Percentiles rank a stretch among this genome's conserved stretches.
phyloP scores from a whole-genome alignment of 805 yeast genomes.

The Kuraishia ogatae region DNA sequence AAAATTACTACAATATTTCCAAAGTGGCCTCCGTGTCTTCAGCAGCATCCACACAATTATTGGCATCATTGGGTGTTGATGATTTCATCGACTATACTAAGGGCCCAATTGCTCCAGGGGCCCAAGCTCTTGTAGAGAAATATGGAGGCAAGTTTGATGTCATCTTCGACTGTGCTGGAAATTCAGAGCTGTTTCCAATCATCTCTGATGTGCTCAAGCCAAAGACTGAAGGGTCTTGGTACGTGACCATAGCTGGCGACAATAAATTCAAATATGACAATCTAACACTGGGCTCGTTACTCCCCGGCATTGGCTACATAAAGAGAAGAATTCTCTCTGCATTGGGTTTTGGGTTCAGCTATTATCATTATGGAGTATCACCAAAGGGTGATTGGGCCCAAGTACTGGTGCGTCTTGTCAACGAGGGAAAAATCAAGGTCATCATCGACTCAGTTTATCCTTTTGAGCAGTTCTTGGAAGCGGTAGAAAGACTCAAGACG shows the following conservation, averaged over 20 bases:
- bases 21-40: slow-evolving; percentile 54
- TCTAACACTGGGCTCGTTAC: slow-evolving; percentile 14
- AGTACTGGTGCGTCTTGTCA: background rate
- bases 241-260: slow-evolving; percentile 53
- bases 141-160: slow-evolving; percentile 45
- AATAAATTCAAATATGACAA: slow-evolving; percentile 25
- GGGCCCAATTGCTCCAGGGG: slow-evolving; percentile 28
- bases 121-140: slow-evolving; percentile 16
- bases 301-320: slow-evolving; percentile 14
- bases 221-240: slow-evolving; percentile 36
- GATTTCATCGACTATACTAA: slow-evolving; percentile 47
- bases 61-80: slow-evolving; percentile 47
- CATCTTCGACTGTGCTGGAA: slow-evolving; percentile 62
- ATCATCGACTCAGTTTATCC: slow-evolving; percentile 45
- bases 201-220: slow-evolving; percentile 36
- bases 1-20: slow-evolving; percentile 32
- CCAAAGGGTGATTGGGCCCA: background rate
- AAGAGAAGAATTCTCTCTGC: slow-evolving; percentile 6
- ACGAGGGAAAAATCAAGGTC: slow-evolving; percentile 31
- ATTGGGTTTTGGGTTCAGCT: slow-evolving; percentile 14
- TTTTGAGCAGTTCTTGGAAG: slow-evolving; percentile 41
- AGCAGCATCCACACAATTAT: slow-evolving; percentile 32
- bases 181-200: slow-evolving; percentile 34
- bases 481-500: slow-evolving; percentile 35
- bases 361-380: background rate